These are phyloP conservation scores for Taxawa tesnikishii DNA, from an alignment of 2,329 filamentous ascomycete species.

Conservation along the genomic window DNA sequence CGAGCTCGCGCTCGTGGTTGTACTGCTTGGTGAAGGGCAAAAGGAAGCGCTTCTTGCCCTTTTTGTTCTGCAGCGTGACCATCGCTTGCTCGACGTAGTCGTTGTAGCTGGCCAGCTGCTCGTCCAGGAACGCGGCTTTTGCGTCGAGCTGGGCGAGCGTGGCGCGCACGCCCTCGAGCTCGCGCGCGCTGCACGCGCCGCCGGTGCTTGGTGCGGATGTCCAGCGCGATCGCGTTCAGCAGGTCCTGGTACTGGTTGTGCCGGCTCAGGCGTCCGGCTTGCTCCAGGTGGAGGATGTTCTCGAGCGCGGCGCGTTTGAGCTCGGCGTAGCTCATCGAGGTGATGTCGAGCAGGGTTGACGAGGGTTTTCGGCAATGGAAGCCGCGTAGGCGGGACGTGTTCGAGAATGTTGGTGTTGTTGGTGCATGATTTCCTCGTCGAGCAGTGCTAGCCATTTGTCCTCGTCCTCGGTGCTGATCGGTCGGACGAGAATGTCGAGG, in stretches of 20 bases:
- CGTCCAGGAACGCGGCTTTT: conserved; percentile 85
- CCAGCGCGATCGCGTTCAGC: conserved; percentile 91
- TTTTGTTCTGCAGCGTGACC: conserved; percentile 92
- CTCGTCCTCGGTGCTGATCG: conserved; percentile 77
- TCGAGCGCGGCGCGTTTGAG: conserved; percentile 88
- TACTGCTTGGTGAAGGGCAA: conserved; percentile 97
- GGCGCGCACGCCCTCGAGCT: conserved; percentile 70
- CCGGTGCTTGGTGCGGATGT: conserved; percentile 94
- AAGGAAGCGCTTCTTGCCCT: conserved; percentile 86
- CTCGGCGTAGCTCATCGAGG: conserved; percentile 77
- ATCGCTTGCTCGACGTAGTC: conserved; percentile 99
- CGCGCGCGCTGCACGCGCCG: conserved; percentile 81
- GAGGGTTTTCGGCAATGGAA: conserved; percentile 10
- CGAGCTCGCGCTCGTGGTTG: conserved; percentile 93
- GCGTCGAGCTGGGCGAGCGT: conserved; percentile 66
- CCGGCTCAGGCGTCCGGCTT: conserved; percentile 65
- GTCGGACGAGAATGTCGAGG: conserved; percentile 90
- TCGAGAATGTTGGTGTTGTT: conserved; percentile 42
- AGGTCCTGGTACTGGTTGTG: conserved; percentile 94
- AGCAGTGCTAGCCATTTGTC: conserved; percentile 74
- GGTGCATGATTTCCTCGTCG: conserved; percentile 58
- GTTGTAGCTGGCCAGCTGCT: conserved; percentile 94
- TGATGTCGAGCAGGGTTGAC: conserved; percentile 62
- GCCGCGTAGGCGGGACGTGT: conserved; percentile 8
- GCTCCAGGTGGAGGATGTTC: conserved; percentile 83